Base-by-base conservation (phyloP, 176 grass and related monocot species). In the Chrysopogon serrulatus region DNA sequence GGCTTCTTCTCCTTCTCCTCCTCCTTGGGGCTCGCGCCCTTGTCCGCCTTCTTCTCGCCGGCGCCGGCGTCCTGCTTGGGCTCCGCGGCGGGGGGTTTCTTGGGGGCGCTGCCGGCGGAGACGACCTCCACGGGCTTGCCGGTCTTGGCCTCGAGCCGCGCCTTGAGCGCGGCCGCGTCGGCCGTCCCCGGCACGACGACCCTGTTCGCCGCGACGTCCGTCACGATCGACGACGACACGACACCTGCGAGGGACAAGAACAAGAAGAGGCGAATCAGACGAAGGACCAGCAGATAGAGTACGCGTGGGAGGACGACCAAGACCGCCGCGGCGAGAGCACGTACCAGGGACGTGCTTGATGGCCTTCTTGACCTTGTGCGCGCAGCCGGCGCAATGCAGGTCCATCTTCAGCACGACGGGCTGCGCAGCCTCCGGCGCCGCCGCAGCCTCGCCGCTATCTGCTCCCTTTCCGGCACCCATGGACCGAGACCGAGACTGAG, bases 371-470 rank as follows among this genome's bases (percentile, higher is more conserved):
- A 95, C 90, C 88, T 95, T 95, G n/a, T 79, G 43, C 48, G 93
- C 93, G 85, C 93, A 95, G 70, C 93, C 93, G 65, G 78, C 90
- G 87, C 93, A 95, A 86, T 95, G 93, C 88, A 95, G 82, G 15
- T 76, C 76, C 75, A 90, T 75, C 88, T 67, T 74, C 43, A 95
- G 85, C 13, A 92, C 87, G 12, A 95, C 71, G 43, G 79, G 79
- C 79, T 65, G 68, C 74, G 74, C 18, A 21, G 66, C 68, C 34
- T n/a, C 77, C 3, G 40, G 17, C 51, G 34, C 34, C 33, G 68
- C 51, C 49, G 77, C 79, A 10, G 65, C 51, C 30, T 7, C 68
- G 17, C n/a, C 73, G 33, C 5, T 68, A 6, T 16, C 65, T 7
- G 11, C 76, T 44, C n/a, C 35, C 53, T 72, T 80, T 28, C 70